Evolutionary conservation across 371 early-diverging fungal genomes (phyloP), one percentile per base, ranked within the genome.

Genomic region (Blakeslea trispora): DNA sequence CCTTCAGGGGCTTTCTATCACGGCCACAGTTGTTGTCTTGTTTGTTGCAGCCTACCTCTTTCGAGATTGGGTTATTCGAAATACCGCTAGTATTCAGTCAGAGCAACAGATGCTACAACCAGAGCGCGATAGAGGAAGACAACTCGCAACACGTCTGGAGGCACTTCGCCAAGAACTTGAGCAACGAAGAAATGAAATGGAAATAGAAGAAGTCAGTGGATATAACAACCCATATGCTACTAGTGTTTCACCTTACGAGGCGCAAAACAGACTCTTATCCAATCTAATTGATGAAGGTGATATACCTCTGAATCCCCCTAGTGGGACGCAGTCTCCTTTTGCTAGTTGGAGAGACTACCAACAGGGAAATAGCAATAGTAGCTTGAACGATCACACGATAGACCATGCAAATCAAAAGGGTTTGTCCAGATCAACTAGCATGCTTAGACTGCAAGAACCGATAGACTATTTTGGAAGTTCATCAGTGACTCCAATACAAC

Each of bases 1-100:
- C 45, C 80, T 93, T 55, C 89, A 94, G 49, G 96, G 96, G 3
- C 88, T 89, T 50, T 77, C 91, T 34, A 86, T 94, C 31, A 86
- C 89, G 0, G 75, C 84, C 7, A 61, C 86, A 9, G 85, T 88
- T 0, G 79, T 94, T 10, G 66, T 93, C 17, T 73, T 86, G 11
- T 91, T 90, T 59, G 81, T 92, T 10, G 84, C 84, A 0, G 74
- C 85, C 7, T 87, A 93, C 57, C 72, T 88, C 28, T 68, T 94
- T 45, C 86, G 91, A 17, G 96, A 95, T 70, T 93, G 92, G 87
- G 84, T 95, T 17, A 69, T 87, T 21, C 83, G 89, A 59, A 90
- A 93, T 50, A 85, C 87, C 3, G 24, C 51, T 23, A 9, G 39
- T 21, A 17, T 15, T 17, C 15, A 13, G 15, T 6, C 28, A 24